Evolutionary conservation across 805 yeast genomes (phyloP).

Genomic region (Pichia nakasei): DNA sequence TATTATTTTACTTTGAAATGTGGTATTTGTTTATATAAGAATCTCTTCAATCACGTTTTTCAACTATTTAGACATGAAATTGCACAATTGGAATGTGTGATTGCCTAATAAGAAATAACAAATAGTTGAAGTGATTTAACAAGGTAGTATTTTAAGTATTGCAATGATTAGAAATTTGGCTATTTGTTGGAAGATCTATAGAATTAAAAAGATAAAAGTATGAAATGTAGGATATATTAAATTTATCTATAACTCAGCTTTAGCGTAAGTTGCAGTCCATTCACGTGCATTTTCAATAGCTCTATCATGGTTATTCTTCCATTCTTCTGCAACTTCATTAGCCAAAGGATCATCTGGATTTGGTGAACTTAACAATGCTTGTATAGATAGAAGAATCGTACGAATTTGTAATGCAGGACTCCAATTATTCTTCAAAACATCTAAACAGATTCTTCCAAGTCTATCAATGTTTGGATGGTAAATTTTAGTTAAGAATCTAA

Average conservation of each 20-base stretch:
- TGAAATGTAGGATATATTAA: too few relatives aligned
- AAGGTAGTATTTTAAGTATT: too few relatives aligned
- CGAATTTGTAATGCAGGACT: constrained; percentile 95
- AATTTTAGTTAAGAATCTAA: constrained; percentile 84
- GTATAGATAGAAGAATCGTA: constrained; percentile 83
- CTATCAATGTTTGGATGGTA: constrained; percentile 96
- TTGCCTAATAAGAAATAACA: too few relatives aligned
- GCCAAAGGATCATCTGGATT: constrained; percentile 98
- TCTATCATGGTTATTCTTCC: constrained; percentile 76
- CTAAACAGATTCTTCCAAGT: constrained; percentile 90
- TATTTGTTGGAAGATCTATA: too few relatives aligned
- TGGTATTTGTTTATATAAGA: too few relatives aligned
- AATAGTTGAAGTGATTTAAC: too few relatives aligned
- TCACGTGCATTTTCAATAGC: constrained; percentile 77
- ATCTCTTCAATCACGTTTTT: too few relatives aligned
- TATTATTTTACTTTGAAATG: too few relatives aligned
- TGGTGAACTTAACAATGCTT: constrained; percentile 90
- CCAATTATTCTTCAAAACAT: constrained; percentile 93
- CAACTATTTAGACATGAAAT: too few relatives aligned
- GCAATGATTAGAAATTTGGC: too few relatives aligned
- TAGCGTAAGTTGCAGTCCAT: constrained; percentile 63
- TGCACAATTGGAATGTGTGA: too few relatives aligned
- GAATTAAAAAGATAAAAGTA: too few relatives aligned
- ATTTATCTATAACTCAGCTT: constrained; percentile 5
- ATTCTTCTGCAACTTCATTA: constrained; percentile 93